Evolutionary conservation across 768 basidiomycete genomes (phyloP).

Genomic region (Pulveroboletus sp.): DNA sequence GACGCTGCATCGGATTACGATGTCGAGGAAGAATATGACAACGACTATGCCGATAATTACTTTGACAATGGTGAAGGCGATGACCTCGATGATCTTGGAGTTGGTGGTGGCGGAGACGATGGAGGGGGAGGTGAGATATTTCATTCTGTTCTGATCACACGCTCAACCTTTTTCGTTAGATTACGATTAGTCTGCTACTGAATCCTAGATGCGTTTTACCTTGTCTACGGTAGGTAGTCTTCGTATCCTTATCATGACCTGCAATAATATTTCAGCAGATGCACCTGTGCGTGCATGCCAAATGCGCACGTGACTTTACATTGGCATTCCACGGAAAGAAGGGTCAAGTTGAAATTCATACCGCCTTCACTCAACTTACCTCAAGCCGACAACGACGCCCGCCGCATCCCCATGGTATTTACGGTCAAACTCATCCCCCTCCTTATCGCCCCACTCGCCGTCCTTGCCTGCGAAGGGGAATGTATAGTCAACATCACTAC

Average conservation of each 20-base stretch:
- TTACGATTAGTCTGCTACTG: conserved; percentile 23
- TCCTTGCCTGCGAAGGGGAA: conserved; percentile 65
- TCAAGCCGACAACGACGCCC: conserved; percentile 5
- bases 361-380: neutral
- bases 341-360: neutral
- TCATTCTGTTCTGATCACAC: neutral
- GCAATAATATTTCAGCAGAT: neutral
- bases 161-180: conserved; percentile 11
- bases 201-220: neutral
- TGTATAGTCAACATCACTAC: conserved; percentile 63
- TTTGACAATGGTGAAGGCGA: conserved; percentile 89
- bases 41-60: conserved; percentile 89
- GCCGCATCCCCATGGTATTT: conserved; percentile 19
- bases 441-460: conserved; percentile 34
- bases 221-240: conserved; percentile 5
- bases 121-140: conserved; percentile 51
- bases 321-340: neutral
- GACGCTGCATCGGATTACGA: conserved; percentile 73
- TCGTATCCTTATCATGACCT: neutral
- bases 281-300: conserved; percentile 5
- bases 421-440: conserved; percentile 21
- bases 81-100: conserved; percentile 75
- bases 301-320: conserved; percentile 19
- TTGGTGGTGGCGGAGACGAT: conserved; percentile 61
- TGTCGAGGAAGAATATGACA: conserved; percentile 88